Evolutionary conservation across 108 stramenopile genomes (phyloP).

Genomic region (Nitzschia sp.): DNA sequence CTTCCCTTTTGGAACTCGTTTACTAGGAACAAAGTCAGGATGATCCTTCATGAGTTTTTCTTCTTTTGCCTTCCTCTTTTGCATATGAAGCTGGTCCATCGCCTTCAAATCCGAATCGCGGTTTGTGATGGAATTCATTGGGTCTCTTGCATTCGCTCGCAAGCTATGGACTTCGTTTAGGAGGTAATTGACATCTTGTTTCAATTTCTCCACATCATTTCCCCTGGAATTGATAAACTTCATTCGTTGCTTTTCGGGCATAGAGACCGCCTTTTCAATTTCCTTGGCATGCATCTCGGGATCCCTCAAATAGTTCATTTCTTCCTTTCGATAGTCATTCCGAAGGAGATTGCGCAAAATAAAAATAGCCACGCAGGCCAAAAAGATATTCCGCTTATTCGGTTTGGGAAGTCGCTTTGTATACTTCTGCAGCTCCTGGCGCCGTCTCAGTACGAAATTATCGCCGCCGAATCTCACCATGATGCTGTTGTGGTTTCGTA

Average conservation of each 20-base stretch:
- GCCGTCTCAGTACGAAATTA: background rate
- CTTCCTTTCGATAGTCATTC: conserved; percentile 29
- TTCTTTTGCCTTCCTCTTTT: conserved; percentile 22
- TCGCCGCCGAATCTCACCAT: conserved; percentile 18
- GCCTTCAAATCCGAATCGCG: conserved; percentile 13
- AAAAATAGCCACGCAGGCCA: conserved; percentile 19
- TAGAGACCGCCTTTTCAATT: conserved; percentile 16
- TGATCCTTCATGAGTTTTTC: conserved; percentile 27
- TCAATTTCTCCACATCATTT: conserved; percentile 23
- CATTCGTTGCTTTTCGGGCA: conserved; percentile 1
- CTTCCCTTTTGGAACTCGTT: background rate
- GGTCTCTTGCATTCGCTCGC: background rate
- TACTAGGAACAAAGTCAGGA: conserved; percentile 30
- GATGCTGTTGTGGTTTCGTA: too few species aligned
- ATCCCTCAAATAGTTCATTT: conserved; percentile 16
- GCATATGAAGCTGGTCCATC: conserved; percentile 27
- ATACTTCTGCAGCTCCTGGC: background rate
- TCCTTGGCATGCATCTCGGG: background rate
- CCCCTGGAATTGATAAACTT: background rate
- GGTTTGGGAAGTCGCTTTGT: conserved; percentile 13
- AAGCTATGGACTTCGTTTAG: background rate
- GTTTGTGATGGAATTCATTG: background rate
- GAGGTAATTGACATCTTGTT: conserved; percentile 16
- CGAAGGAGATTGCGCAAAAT: conserved; percentile 26
- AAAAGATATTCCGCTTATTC: conserved; percentile 22